phyloP scores from a whole-genome alignment of 2,329 filamentous ascomycete species.

The Xylaria sp. region DNA sequence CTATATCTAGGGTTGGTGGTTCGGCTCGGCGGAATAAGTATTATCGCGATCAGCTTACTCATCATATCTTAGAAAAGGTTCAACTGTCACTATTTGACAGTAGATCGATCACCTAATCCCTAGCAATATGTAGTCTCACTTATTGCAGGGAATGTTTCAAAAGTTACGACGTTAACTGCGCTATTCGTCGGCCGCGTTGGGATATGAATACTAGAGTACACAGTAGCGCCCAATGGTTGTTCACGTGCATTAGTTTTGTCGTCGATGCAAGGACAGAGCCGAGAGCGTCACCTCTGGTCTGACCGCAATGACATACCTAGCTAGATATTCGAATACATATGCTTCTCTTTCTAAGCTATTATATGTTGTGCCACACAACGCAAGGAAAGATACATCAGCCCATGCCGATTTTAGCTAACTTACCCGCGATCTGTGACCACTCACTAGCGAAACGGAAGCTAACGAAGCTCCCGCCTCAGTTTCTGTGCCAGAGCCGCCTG shows the following conservation, averaged over 20 bases:
- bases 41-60: not conserved
- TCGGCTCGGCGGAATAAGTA: not conserved
- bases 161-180: not conserved
- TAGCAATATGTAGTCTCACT: not conserved
- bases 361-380: not conserved
- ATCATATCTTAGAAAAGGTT: not conserved
- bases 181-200: not conserved
- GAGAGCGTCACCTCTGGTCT: not conserved
- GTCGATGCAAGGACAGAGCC: not conserved
- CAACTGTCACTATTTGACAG: not conserved
- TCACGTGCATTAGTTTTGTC: not conserved
- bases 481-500: not conserved
- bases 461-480: conserved; percentile 6
- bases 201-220: not conserved
- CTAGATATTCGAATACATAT: not conserved
- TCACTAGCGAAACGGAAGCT: not conserved
- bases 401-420: not conserved
- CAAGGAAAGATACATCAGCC: not conserved
- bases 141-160: conserved; percentile 1
- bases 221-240: not conserved
- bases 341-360: not conserved
- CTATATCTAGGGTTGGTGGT: not conserved
- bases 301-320: not conserved
- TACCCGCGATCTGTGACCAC: not conserved
- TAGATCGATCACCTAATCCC: not conserved